Percentiles rank a stretch among this genome's conserved stretches.
Conservation (phyloP, 1,284 basidiomycete genomes). For the Phlebopus sp. region DNA sequence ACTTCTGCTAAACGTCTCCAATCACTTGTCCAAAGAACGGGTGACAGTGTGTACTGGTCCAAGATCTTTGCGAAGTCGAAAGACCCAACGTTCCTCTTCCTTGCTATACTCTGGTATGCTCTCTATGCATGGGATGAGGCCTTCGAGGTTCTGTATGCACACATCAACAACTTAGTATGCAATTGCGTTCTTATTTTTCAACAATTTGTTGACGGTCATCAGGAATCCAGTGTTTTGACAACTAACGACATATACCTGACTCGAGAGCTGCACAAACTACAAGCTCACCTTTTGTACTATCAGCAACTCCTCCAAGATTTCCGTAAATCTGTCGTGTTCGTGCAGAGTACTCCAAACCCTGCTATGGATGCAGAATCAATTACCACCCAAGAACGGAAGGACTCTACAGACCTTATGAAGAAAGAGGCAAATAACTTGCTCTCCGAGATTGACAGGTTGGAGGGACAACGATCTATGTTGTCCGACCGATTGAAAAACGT, state of each 20-base stretch:
- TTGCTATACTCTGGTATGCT: constrained; percentile 55
- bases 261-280: constrained; percentile 50
- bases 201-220: constrained; percentile 7
- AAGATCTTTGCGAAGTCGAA: constrained; percentile 44
- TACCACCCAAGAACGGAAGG: constrained; percentile 13
- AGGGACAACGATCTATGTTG: constrained; percentile 41
- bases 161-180: constrained; percentile 45
- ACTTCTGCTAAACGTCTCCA: constrained; percentile 35
- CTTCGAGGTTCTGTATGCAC: constrained; percentile 46
- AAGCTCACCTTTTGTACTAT: constrained; percentile 55
- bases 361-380: constrained; percentile 30
- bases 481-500: constrained; percentile 49
- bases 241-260: constrained; percentile 38
- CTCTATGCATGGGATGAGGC: constrained; percentile 59
- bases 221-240: constrained; percentile 42
- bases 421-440: constrained; percentile 44
- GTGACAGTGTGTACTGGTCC: constrained; percentile 51
- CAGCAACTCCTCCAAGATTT: constrained; percentile 52
- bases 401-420: constrained; percentile 31
- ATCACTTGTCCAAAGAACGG: constrained; percentile 36
- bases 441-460: constrained; percentile 44
- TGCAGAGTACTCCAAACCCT: constrained; percentile 46
- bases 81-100: constrained; percentile 53
- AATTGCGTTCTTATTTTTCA: background rate
- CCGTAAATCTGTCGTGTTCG: constrained; percentile 47